Evolutionary conservation across 2,329 filamentous ascomycete species (phyloP), one percentile per base, ranked within the genome.

Genomic region (Myotisia sp.): DNA sequence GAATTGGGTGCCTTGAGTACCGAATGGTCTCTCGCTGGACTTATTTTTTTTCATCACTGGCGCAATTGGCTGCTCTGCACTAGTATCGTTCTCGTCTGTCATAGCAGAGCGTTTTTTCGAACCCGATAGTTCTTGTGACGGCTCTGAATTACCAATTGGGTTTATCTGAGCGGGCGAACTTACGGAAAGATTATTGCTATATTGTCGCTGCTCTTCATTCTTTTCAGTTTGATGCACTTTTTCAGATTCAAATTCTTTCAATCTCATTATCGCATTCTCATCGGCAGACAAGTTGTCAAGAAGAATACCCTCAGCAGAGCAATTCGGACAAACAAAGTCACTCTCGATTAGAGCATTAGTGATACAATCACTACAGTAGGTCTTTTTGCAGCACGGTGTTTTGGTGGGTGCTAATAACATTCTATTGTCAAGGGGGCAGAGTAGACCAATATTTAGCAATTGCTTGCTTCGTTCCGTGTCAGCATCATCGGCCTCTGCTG

Each of bases 311-410:
- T 93, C 85, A 43, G 79, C 80, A 61, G 82, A 75, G 67, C 90
- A 98, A 47, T 77, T 78, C 44, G 90, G 90, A 61, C 90, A 98
- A 60, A 86, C 70, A 63, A 98, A 85, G 70, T 98, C 90, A 72
- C 80, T 90, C 68, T 95, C 86, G 63, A 94, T 87, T 62, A 98
- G 77, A 62, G 86, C 83, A 73, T 93, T 93, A 58, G 90, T 92
- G 64, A 98, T 94, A 79, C 90, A 98, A 59, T 94, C 85, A 74
- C 90, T 90, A 71, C 90, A 98, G 70, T 92, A 98, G 55, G 86
- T 94, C 72, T 81, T 92, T 65, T 81, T 74, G 70, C 90, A 98
- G 73, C 90, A 98, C 47, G 90, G 87, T 54, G 90, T 95, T 74
- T 93, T 92, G 71, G 92, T 90, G 71, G 90, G 87, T 59, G 94